A percentile compares a stretch with the other conserved stretches of the same genome.
phyloP scores from a whole-genome alignment of 208 protist species.

The Polymyxa betae region DNA sequence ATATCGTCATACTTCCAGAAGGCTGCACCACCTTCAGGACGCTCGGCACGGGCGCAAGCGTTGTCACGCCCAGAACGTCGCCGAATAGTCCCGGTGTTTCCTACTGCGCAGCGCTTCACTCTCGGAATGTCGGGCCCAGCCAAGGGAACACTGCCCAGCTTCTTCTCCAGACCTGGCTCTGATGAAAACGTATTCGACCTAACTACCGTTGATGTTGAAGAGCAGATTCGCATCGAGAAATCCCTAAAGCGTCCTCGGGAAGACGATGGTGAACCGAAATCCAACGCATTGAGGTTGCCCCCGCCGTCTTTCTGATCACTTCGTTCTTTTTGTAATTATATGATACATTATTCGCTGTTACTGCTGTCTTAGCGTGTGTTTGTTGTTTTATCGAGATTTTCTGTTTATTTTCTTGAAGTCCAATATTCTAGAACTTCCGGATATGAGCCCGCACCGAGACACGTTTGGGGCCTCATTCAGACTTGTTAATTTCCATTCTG shows the following conservation, averaged over 20 bases:
- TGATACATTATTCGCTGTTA: too few relatives aligned
- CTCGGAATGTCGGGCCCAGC: neutral
- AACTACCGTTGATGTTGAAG: neutral
- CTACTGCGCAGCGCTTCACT: neutral
- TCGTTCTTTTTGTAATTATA: neutral
- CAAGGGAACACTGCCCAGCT: neutral
- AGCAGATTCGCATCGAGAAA: neutral
- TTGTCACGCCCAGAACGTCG: neutral
- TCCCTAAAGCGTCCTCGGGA: neutral
- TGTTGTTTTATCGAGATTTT: too few relatives aligned
- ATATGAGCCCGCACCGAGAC: too few relatives aligned
- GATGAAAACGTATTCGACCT: neutral
- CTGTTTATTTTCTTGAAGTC: too few relatives aligned
- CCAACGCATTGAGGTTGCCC: neutral
- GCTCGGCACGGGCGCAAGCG: neutral
- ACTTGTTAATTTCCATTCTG: too few relatives aligned
- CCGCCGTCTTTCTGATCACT: neutral
- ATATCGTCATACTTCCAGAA: slow-evolving; percentile 47
- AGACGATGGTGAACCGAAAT: too few relatives aligned
- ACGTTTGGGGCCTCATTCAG: too few relatives aligned
- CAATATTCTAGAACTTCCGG: too few relatives aligned
- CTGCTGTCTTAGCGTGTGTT: too few relatives aligned
- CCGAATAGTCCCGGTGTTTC: neutral
- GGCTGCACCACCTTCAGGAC: neutral
- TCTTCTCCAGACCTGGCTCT: neutral